Percentiles rank a stretch among this genome's conserved stretches.
Evolutionary conservation across 2,329 filamentous ascomycete genomes (phyloP).

Genomic region (Pseudopithomyces maydicus): DNA sequence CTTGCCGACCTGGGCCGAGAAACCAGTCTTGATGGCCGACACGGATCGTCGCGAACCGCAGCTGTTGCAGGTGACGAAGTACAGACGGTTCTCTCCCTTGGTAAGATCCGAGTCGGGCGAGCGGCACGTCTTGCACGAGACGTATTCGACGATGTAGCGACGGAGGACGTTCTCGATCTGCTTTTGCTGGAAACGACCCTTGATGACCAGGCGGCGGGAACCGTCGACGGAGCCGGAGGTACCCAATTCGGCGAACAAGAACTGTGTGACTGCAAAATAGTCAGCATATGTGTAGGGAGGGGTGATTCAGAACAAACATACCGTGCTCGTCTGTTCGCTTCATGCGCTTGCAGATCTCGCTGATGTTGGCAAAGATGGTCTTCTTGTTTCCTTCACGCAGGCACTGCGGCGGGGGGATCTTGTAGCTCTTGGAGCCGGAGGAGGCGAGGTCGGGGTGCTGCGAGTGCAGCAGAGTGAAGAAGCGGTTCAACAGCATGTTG

Average conservation of each 20-base stretch:
- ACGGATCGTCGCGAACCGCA: constrained; percentile 75
- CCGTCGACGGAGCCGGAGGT: constrained; percentile 96
- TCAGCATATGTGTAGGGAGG: background rate
- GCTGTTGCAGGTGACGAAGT: constrained; percentile 95
- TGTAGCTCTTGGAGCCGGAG: constrained; percentile 91
- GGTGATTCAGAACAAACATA: background rate
- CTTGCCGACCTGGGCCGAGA: constrained; percentile 99
- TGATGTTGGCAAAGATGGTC: constrained; percentile 99
- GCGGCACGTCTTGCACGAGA: constrained; percentile 95
- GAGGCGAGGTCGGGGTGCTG: constrained; percentile 96
- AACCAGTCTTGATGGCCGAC: constrained; percentile 99
- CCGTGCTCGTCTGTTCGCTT: constrained; percentile 94
- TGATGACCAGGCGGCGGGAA: constrained; percentile 91
- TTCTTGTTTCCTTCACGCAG: constrained; percentile 98
- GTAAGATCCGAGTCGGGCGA: constrained; percentile 63
- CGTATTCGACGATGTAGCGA: constrained; percentile 97
- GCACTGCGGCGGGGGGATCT: constrained; percentile 98
- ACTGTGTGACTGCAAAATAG: constrained; percentile 72
- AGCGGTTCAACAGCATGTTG: constrained; percentile 82
- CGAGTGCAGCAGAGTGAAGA: constrained; percentile 92
- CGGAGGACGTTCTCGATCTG: constrained; percentile 97
- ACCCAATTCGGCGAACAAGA: constrained; percentile 97
- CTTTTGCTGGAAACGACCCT: constrained; percentile 99
- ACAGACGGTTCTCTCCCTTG: constrained; percentile 98
- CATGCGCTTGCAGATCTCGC: constrained; percentile 99